phyloP scores from a whole-genome alignment of 257 asterid species.

The Rauvolfia tetraphylla region DNA sequence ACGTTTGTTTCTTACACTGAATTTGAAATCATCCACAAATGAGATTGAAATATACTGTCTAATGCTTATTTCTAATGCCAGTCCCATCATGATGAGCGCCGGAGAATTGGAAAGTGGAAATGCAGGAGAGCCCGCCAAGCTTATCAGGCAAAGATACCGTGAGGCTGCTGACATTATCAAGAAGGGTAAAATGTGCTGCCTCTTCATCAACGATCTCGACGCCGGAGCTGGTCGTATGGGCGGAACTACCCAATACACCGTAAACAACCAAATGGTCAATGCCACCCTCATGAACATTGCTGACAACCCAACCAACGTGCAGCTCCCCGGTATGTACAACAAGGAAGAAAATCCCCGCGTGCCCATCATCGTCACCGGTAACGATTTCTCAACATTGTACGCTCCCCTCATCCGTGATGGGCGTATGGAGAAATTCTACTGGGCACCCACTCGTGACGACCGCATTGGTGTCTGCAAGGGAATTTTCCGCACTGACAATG shows the following conservation, averaged over 20 bases:
- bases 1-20: conserved; percentile 17
- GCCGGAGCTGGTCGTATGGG: conserved; percentile 93
- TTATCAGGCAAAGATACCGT: conserved; percentile 63
- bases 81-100: conserved; percentile 94
- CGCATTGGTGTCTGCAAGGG: conserved; percentile 83
- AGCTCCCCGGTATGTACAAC: conserved; percentile 96
- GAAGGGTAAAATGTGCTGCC: conserved; percentile 81
- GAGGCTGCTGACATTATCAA: conserved; percentile 80
- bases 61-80: conserved; percentile 12
- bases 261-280: conserved; percentile 90
- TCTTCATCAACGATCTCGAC: conserved; percentile 84
- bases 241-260: conserved; percentile 88
- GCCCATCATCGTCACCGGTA: conserved; percentile 77
- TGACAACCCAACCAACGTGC: conserved; percentile 80
- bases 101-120: conserved; percentile 74
- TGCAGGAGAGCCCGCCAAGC: conserved; percentile 74
- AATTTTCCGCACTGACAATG: conserved; percentile 61
- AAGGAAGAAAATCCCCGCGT: conserved; percentile 84
- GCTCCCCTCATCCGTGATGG: conserved; percentile 95
- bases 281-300: conserved; percentile 97
- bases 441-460: conserved; percentile 92
- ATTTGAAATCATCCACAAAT: neutral
- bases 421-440: conserved; percentile 94
- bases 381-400: conserved; percentile 78
- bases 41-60: neutral